phyloP scores from a whole-genome alignment of 108 stramenopile genomes.

The Skeletonema grethae region DNA sequence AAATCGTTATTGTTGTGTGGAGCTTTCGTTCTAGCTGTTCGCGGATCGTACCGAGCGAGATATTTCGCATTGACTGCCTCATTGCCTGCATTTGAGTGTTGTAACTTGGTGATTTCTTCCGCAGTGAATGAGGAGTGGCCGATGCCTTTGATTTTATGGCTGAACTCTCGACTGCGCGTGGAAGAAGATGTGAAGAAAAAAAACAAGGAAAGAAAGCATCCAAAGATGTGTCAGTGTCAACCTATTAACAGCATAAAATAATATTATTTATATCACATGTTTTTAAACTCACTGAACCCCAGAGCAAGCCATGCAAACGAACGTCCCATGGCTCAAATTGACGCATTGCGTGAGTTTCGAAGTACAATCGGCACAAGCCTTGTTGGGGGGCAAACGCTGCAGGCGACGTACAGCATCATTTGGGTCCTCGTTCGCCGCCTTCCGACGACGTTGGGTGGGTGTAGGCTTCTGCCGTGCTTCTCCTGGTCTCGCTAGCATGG shows the following conservation, averaged over 20 bases:
- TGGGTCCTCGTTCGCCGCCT: conserved; percentile 21
- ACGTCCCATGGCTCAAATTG: conserved; percentile 75
- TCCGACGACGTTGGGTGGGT: conserved; percentile 20
- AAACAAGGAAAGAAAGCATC: neutral
- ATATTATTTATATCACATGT: too few relatives aligned
- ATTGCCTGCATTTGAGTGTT: conserved; percentile 51
- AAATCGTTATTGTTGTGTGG: conserved; percentile 68
- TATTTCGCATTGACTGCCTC: conserved; percentile 72
- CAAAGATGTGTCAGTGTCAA: too few relatives aligned
- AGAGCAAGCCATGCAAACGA: conserved; percentile 78
- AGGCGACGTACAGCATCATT: conserved; percentile 52
- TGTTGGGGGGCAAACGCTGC: conserved; percentile 68
- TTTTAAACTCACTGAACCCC: conserved; percentile 61
- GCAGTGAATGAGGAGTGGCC: conserved; percentile 79
- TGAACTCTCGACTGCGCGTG: conserved; percentile 62
- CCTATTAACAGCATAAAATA: neutral
- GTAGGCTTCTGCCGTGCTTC: conserved; percentile 26
- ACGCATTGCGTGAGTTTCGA: conserved; percentile 77
- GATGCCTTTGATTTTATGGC: conserved; percentile 77
- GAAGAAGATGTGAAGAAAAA: neutral
- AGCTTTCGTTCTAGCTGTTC: conserved; percentile 48
- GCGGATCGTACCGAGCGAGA: conserved; percentile 65
- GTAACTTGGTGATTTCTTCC: conserved; percentile 63
- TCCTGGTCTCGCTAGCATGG: conserved; percentile 52
- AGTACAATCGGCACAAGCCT: conserved; percentile 78